phyloP scores from a whole-genome alignment of 805 yeast genomes.

The Priceomyces medius region DNA sequence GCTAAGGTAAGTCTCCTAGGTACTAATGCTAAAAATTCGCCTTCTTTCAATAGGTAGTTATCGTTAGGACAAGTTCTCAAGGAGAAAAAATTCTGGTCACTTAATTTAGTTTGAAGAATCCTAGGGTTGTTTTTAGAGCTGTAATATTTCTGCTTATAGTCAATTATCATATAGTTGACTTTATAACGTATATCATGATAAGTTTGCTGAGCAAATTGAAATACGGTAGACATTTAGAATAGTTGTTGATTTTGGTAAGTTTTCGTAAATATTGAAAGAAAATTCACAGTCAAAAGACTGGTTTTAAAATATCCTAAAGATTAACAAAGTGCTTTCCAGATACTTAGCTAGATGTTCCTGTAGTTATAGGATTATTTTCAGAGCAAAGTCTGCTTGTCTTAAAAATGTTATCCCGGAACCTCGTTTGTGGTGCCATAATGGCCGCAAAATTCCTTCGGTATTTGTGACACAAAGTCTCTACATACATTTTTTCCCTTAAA shows the following conservation, averaged over 20 bases:
- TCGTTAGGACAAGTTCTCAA: slow-evolving; percentile 38
- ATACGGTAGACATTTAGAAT: slow-evolving; percentile 6
- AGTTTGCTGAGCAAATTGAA: slow-evolving; percentile 2
- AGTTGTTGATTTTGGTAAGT: not conserved
- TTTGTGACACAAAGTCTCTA: not conserved
- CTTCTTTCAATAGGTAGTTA: slow-evolving; percentile 27
- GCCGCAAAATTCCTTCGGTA: slow-evolving; percentile 1
- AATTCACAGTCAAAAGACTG: not conserved
- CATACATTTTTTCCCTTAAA: too few relatives aligned
- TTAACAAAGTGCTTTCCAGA: too few relatives aligned
- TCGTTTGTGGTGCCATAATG: not conserved
- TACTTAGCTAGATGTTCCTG: too few relatives aligned
- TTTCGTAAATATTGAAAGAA: not conserved
- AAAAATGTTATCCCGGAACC: not conserved
- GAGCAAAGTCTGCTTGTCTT: not conserved
- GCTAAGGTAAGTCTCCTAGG: slow-evolving; percentile 4
- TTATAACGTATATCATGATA: slow-evolving; percentile 31
- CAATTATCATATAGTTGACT: slow-evolving; percentile 30
- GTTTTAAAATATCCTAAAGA: not conserved
- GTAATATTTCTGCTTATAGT: slow-evolving; percentile 38
- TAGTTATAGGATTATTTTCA: too few relatives aligned
- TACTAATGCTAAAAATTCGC: slow-evolving; percentile 30
- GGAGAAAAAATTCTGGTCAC: slow-evolving; percentile 33
- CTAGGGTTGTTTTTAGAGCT: slow-evolving; percentile 36
- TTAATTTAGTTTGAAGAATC: slow-evolving; percentile 35